phyloP scores from a whole-genome alignment of 352 stramenopile genomes.

The Globisporangium perplexum region DNA sequence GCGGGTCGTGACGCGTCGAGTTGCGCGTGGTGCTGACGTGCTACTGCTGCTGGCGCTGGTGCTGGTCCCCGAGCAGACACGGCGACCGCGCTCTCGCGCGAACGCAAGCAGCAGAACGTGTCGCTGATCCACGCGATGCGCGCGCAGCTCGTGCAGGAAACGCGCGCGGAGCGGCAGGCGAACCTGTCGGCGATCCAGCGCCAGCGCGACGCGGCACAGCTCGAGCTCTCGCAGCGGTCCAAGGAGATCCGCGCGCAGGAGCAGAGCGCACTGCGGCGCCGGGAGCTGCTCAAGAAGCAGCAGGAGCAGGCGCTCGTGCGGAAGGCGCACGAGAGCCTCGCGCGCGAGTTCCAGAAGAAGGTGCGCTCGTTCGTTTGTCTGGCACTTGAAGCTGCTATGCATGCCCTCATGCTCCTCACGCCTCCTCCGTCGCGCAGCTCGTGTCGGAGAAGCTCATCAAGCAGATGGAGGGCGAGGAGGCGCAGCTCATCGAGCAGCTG shows the following conservation, averaged over 20 bases:
- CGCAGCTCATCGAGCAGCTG: constrained; percentile 53
- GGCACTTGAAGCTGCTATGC: too few species aligned
- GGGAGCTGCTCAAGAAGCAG: constrained; percentile 37
- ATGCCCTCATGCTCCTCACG: too few species aligned
- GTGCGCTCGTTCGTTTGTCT: constrained; percentile 3
- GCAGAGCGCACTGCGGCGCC: constrained; percentile 30
- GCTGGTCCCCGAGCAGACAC: constrained; percentile 17
- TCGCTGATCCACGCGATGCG: constrained; percentile 34
- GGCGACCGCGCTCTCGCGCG: constrained; percentile 24
- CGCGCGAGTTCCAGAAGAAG: constrained; percentile 46
- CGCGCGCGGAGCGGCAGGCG: constrained; percentile 29
- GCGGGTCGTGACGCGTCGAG: background rate
- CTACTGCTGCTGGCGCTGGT: too few species aligned
- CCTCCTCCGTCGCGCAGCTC: too few species aligned
- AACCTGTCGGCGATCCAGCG: constrained; percentile 41
- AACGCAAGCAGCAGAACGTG: constrained; percentile 35
- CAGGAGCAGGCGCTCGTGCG: constrained; percentile 47
- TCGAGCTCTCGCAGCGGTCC: constrained; percentile 33
- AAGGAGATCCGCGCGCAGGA: constrained; percentile 51
- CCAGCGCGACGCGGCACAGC: constrained; percentile 32
- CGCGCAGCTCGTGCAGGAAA: constrained; percentile 50
- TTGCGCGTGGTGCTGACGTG: too few species aligned
- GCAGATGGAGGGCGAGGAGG: constrained; percentile 60
- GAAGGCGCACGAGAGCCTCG: constrained; percentile 40
- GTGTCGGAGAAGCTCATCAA: constrained; percentile 57